Conservation (phyloP, 2,329 filamentous ascomycete genomes). For the Penicillium sp. region DNA sequence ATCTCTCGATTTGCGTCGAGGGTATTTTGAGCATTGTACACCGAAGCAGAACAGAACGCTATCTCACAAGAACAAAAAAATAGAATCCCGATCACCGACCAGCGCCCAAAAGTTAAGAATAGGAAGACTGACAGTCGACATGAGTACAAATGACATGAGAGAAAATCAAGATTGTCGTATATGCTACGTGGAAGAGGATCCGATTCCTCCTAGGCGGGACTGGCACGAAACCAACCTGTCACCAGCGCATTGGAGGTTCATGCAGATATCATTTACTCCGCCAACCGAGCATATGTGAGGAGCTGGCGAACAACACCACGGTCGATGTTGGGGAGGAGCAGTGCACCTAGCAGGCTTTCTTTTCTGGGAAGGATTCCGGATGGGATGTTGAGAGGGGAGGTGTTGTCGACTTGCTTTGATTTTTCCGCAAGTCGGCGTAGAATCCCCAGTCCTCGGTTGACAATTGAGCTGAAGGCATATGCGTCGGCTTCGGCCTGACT, state of each 20-base stretch:
- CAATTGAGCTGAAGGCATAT: slow-evolving; percentile 53
- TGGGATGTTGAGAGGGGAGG: slow-evolving; percentile 52
- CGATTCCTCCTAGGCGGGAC: not conserved
- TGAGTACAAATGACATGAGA: slow-evolving; percentile 30
- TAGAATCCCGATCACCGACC: slow-evolving; percentile 18
- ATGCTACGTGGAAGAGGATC: slow-evolving; percentile 15
- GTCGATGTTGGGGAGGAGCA: slow-evolving; percentile 66
- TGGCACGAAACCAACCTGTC: not conserved
- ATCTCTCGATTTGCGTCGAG: slow-evolving; percentile 29
- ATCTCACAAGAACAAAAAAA: slow-evolving; percentile 22
- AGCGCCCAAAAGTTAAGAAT: slow-evolving; percentile 18
- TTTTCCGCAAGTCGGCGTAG: slow-evolving; percentile 69
- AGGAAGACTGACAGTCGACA: slow-evolving; percentile 17
- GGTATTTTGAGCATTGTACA: slow-evolving; percentile 41
- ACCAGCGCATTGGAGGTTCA: not conserved
- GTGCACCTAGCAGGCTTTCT: slow-evolving; percentile 64
- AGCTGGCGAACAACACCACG: slow-evolving; percentile 64
- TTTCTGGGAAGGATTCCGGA: slow-evolving; percentile 63
- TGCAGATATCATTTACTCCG: slow-evolving; percentile 34
- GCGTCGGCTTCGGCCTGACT: slow-evolving; percentile 42
- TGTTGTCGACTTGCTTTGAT: slow-evolving; percentile 54
- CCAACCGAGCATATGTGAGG: slow-evolving; percentile 60
- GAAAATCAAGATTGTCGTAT: slow-evolving; percentile 23
- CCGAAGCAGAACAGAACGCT: slow-evolving; percentile 20
- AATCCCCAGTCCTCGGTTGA: slow-evolving; percentile 65